phyloP scores from a whole-genome alignment of 2,329 filamentous ascomycete species.

The Leptographium wingfieldii region DNA sequence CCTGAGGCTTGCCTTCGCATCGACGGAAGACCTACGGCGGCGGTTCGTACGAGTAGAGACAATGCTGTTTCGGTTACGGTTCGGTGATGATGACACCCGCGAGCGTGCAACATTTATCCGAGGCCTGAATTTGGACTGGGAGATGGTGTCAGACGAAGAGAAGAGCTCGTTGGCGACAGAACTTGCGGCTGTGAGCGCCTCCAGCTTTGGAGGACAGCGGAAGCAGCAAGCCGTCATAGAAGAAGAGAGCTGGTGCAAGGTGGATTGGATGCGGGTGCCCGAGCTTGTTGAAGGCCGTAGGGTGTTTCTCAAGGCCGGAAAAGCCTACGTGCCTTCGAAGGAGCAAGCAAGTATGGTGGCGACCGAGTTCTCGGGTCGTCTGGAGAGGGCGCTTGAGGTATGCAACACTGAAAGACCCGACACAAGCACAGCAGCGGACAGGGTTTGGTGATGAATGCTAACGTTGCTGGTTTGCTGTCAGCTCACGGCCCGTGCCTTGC shows the following conservation, averaged over 20 bases:
- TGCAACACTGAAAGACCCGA: slow-evolving; percentile 11
- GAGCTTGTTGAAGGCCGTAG: slow-evolving; percentile 72
- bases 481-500: slow-evolving; percentile 82
- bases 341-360: slow-evolving; percentile 85
- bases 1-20: slow-evolving; percentile 79
- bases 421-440: no score
- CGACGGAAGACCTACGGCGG: slow-evolving; percentile 78
- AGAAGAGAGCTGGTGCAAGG: slow-evolving; percentile 88
- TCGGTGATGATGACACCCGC: slow-evolving; percentile 59
- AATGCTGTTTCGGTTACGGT: slow-evolving; percentile 74
- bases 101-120: slow-evolving; percentile 70
- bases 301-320: slow-evolving; percentile 67
- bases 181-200: slow-evolving; percentile 38
- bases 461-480: slow-evolving; percentile 19
- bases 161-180: slow-evolving; percentile 50
- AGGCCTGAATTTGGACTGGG: slow-evolving; percentile 70
- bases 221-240: slow-evolving; percentile 35
- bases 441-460: not conserved
- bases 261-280: slow-evolving; percentile 87
- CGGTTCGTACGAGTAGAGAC: slow-evolving; percentile 81
- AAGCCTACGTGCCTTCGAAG: slow-evolving; percentile 78
- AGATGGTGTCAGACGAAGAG: slow-evolving; percentile 68
- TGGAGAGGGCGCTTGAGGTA: slow-evolving; percentile 78
- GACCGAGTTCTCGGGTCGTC: slow-evolving; percentile 65
- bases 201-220: slow-evolving; percentile 21